Conservation (phyloP, 2,329 filamentous ascomycete species). For the Ramularia endophylla region DNA sequence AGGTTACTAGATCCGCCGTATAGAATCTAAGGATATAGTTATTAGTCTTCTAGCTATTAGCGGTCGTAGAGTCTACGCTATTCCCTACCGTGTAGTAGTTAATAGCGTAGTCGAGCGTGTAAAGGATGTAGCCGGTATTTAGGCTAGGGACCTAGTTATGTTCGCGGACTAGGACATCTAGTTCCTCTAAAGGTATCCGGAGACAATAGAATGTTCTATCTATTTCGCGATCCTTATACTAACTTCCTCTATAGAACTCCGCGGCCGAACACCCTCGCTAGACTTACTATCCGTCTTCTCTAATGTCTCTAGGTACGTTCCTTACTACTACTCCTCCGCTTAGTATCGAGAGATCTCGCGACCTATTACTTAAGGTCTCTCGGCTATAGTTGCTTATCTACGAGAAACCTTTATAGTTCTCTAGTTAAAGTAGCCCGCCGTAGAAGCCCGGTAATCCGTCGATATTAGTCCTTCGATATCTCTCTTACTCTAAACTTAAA, state of each 20-base stretch:
- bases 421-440: not conserved
- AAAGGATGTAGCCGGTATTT: not conserved
- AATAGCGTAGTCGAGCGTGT: not conserved
- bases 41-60: not conserved
- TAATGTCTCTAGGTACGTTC: not conserved
- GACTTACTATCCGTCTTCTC: not conserved
- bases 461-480: not conserved
- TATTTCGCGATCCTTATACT: not conserved
- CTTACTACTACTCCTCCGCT: not conserved
- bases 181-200: not conserved
- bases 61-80: not conserved
- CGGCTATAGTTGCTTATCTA: not conserved
- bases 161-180: slow-evolving; percentile 2
- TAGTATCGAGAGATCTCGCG: not conserved
- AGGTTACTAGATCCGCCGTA: not conserved
- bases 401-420: not conserved
- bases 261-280: not conserved
- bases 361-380: not conserved
- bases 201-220: not conserved
- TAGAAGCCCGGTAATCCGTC: not conserved
- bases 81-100: not conserved
- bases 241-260: not conserved
- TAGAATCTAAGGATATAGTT: not conserved
- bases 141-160: not conserved
- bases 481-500: too few relatives aligned